These are phyloP conservation scores for Pseudozyma pruni DNA, from an alignment of 1,284 basidiomycete genomes.

Conservation along the genomic window DNA sequence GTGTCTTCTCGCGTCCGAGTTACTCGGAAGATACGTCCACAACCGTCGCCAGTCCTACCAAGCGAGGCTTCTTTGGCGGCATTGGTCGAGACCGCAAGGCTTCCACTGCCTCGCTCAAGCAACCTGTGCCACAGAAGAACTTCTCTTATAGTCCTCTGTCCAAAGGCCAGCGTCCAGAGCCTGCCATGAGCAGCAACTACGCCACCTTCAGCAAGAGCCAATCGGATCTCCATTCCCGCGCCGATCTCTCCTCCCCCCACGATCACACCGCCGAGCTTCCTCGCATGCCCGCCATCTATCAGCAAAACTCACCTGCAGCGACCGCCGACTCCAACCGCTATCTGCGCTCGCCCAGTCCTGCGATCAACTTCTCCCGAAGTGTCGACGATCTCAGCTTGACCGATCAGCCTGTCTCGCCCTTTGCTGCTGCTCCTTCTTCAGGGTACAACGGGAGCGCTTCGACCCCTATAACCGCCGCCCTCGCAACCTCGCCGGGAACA, in stretches of 20 bases:
- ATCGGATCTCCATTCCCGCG: slow-evolving; percentile 44
- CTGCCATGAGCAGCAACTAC: slow-evolving; percentile 21
- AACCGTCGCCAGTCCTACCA: slow-evolving; percentile 49
- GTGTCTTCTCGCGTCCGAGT: slow-evolving; percentile 25
- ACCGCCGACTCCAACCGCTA: slow-evolving; percentile 38
- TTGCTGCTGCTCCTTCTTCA: slow-evolving; percentile 18
- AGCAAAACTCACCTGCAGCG: slow-evolving; percentile 13
- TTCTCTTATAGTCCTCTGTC: slow-evolving; percentile 42
- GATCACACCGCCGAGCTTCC: slow-evolving; percentile 43
- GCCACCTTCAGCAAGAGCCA: slow-evolving; percentile 54
- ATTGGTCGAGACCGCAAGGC: slow-evolving; percentile 50
- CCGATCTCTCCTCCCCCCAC: slow-evolving; percentile 37
- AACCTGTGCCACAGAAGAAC: slow-evolving; percentile 24
- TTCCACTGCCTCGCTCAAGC: slow-evolving; percentile 36
- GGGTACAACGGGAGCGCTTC: slow-evolving; percentile 40
- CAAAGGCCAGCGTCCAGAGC: slow-evolving; percentile 27
- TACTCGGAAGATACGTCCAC: slow-evolving; percentile 32
- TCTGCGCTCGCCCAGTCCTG: slow-evolving; percentile 54
- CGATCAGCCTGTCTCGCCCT: slow-evolving; percentile 26
- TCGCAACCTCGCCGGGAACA: slow-evolving; percentile 28
- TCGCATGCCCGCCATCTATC: slow-evolving; percentile 36
- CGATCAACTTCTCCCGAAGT: slow-evolving; percentile 56
- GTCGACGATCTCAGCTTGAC: slow-evolving; percentile 55
- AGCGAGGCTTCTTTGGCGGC: slow-evolving; percentile 56
- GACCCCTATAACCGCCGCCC: slow-evolving; percentile 14